Evolutionary conservation across 2,329 filamentous ascomycete species (phyloP).

Genomic region (Cyanodermella asteris): DNA sequence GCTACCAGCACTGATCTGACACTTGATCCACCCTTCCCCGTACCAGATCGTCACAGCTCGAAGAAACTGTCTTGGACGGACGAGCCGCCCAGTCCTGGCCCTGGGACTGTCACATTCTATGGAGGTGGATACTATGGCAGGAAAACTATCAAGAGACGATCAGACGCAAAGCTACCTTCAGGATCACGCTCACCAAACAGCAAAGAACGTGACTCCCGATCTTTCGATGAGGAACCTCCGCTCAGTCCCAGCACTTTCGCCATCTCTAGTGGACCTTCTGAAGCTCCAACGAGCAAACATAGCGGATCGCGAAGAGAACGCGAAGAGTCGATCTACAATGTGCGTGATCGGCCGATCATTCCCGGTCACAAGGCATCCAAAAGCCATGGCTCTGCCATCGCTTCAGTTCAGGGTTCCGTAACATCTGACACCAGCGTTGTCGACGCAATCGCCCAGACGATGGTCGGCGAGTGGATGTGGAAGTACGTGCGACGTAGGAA

Average conservation of each 20-base stretch:
- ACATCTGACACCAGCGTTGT: no score
- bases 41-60: conserved; percentile 28
- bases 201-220: no score
- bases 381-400: conserved; percentile 31
- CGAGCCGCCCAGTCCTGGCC: not conserved
- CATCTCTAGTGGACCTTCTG: no score
- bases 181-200: no score
- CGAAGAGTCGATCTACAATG: not conserved
- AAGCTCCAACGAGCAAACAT: no score
- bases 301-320: not conserved
- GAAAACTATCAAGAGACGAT: no score
- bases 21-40: conserved; percentile 53
- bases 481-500: conserved; percentile 39
- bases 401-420: conserved; percentile 44
- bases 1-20: conserved; percentile 18
- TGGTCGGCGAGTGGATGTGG: conserved; percentile 62
- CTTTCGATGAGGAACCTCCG: no score
- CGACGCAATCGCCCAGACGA: conserved; percentile 90
- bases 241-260: no score
- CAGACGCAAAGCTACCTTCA: no score
- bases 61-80: not conserved
- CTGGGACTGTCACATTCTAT: no score
- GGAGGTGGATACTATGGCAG: no score
- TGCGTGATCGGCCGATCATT: not conserved
- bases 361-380: not conserved